phyloP scores from a whole-genome alignment of 495 filamentous ascomycete species.

The Penicillium maclennaniae region DNA sequence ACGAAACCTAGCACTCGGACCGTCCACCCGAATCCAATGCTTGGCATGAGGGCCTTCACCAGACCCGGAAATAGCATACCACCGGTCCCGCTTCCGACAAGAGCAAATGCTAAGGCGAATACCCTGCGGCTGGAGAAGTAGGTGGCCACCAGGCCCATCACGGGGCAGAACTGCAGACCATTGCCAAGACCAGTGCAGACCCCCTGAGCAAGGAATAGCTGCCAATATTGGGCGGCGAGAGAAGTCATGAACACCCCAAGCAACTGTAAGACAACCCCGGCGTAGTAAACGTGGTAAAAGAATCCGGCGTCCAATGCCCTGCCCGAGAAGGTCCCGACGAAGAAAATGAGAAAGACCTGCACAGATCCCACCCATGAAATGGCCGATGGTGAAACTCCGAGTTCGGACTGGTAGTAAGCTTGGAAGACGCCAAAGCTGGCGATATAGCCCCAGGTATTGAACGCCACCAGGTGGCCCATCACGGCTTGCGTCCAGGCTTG shows the following conservation, averaged over 20 bases:
- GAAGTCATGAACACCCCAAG: too few relatives aligned
- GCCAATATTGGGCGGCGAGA: too few relatives aligned
- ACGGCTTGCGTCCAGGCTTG: neutral
- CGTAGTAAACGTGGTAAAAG: neutral
- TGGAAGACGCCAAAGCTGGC: too few relatives aligned
- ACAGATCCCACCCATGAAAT: constrained; percentile 49
- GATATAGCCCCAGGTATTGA: neutral
- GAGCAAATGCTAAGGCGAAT: too few relatives aligned
- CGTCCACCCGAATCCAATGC: constrained; percentile 67
- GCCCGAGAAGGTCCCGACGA: constrained; percentile 52
- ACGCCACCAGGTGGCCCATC: neutral
- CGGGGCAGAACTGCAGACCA: neutral
- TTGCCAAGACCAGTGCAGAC: neutral
- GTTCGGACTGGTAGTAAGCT: too few relatives aligned
- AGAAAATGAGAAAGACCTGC: constrained; percentile 54
- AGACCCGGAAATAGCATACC: too few relatives aligned
- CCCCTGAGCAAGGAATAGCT: neutral
- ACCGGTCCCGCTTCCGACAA: too few relatives aligned
- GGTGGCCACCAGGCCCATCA: too few relatives aligned
- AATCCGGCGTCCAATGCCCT: constrained; percentile 55
- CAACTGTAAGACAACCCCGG: too few relatives aligned
- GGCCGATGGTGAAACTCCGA: too few relatives aligned
- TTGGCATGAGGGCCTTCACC: neutral
- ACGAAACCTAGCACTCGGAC: constrained; percentile 63
- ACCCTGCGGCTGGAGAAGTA: too few relatives aligned